Conservation (phyloP, 2,329 filamentous ascomycete species). For the Apiospora marii region DNA sequence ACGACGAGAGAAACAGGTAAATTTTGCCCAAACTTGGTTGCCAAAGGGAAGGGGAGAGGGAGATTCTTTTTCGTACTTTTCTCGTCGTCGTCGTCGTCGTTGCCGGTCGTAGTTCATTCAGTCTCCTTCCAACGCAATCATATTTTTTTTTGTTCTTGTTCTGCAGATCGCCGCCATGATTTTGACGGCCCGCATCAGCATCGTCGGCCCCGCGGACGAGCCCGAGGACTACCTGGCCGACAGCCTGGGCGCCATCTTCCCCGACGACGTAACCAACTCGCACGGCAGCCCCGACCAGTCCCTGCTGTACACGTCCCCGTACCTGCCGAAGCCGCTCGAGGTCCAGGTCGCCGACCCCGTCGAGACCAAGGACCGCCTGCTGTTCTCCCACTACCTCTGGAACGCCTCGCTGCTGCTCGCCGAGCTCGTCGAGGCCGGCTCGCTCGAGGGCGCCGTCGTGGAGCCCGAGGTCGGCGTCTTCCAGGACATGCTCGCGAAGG, state of each 20-base stretch:
- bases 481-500: not conserved
- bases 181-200: slow-evolving; percentile 54
- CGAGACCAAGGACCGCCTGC: slow-evolving; percentile 60
- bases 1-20: not conserved
- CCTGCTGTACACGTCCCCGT: slow-evolving; percentile 66
- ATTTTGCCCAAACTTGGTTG: not conserved
- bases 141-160: not conserved
- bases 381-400: slow-evolving; percentile 80
- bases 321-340: slow-evolving; percentile 53
- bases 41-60: not conserved
- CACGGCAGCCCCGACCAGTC: slow-evolving; percentile 69
- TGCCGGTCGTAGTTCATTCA: no score
- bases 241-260: slow-evolving; percentile 70
- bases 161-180: slow-evolving; percentile 47
- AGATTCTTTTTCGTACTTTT: not conserved
- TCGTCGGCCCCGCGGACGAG: slow-evolving; percentile 46
- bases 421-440: slow-evolving; percentile 62
- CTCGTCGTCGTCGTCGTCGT: not conserved
- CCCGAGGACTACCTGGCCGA: slow-evolving; percentile 68
- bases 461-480: slow-evolving; percentile 10
- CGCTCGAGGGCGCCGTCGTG: slow-evolving; percentile 40
- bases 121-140: no score
- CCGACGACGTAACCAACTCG: slow-evolving; percentile 70
- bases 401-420: slow-evolving; percentile 67
- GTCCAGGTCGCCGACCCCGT: slow-evolving; percentile 57